Percentiles rank a stretch among this genome's conserved stretches.
Conservation (phyloP, 164 flowering plant species). For the Nelumbo lutea region DNA sequence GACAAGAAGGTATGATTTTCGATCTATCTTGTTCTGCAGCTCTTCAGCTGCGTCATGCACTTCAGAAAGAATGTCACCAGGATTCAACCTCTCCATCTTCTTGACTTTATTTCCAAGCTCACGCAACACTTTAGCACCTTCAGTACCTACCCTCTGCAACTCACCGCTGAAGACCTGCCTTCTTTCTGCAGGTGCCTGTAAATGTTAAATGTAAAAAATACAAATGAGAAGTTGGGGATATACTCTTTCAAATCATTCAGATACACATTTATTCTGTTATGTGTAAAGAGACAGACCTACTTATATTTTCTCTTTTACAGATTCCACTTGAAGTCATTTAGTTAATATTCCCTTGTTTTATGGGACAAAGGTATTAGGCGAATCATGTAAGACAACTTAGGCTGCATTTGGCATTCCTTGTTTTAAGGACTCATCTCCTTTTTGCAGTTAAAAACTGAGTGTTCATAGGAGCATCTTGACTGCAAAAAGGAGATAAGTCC, state of each 20-base stretch:
- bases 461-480: too few species aligned
- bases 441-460: too few species aligned
- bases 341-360: too few species aligned
- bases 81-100: constrained; percentile 59
- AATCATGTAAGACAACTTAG: too few species aligned
- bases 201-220: background rate
- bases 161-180: constrained; percentile 55
- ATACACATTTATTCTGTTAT: background rate
- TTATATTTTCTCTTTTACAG: too few species aligned
- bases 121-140: constrained; percentile 78
- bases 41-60: constrained; percentile 85
- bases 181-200: constrained; percentile 76
- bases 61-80: constrained; percentile 42
- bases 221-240: background rate
- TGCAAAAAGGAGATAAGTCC: too few species aligned
- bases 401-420: too few species aligned
- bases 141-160: constrained; percentile 65
- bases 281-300: background rate
- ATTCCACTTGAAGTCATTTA: too few species aligned
- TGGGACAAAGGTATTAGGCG: too few species aligned
- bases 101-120: constrained; percentile 69
- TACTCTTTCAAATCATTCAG: background rate
- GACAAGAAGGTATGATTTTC: constrained; percentile 68
- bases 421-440: too few species aligned
- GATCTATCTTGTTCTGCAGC: constrained; percentile 74